Evolutionary conservation across 208 protist genomes (phyloP).

Genomic region (Crithidia acanthocephali): DNA sequence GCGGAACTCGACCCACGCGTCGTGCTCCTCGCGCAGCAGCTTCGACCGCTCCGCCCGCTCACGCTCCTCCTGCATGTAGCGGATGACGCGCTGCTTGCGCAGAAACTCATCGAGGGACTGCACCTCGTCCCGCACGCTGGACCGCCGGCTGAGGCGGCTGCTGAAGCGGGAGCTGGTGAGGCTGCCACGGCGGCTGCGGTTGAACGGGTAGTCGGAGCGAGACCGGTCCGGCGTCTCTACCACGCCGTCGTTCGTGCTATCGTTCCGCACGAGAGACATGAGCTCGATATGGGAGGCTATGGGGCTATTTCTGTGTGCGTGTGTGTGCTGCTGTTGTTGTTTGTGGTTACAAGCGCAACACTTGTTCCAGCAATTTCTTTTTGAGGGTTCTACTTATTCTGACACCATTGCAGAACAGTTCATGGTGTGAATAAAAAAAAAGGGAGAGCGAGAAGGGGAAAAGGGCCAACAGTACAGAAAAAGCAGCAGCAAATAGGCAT

Average conservation of each 20-base stretch:
- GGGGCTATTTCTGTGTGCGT: not conserved
- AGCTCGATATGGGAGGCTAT: not conserved
- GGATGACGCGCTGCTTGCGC: slow-evolving; percentile 85
- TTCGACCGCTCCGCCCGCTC: slow-evolving; percentile 70
- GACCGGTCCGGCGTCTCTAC: slow-evolving; percentile 33
- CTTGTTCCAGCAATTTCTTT: no score
- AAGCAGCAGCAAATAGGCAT: no score
- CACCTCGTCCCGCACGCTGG: slow-evolving; percentile 74
- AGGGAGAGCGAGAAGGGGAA: no score
- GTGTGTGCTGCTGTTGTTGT: no score
- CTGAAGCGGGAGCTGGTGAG: slow-evolving; percentile 63
- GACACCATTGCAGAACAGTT: no score
- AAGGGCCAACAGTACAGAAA: no score
- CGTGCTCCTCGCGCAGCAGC: slow-evolving; percentile 77
- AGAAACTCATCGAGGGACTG: slow-evolving; percentile 81
- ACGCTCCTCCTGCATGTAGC: slow-evolving; percentile 86
- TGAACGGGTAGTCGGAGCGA: slow-evolving; percentile 31
- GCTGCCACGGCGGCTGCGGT: slow-evolving; percentile 50
- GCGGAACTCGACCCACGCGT: slow-evolving; percentile 75
- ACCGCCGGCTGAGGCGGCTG: slow-evolving; percentile 68
- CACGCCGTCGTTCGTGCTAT: not conserved
- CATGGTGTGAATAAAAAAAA: no score
- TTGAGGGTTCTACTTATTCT: no score
- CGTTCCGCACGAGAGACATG: slow-evolving; percentile 17
- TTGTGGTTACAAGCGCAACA: no score